Evolutionary conservation across 768 basidiomycete species (phyloP).

Genomic region (Suillus variegatus): DNA sequence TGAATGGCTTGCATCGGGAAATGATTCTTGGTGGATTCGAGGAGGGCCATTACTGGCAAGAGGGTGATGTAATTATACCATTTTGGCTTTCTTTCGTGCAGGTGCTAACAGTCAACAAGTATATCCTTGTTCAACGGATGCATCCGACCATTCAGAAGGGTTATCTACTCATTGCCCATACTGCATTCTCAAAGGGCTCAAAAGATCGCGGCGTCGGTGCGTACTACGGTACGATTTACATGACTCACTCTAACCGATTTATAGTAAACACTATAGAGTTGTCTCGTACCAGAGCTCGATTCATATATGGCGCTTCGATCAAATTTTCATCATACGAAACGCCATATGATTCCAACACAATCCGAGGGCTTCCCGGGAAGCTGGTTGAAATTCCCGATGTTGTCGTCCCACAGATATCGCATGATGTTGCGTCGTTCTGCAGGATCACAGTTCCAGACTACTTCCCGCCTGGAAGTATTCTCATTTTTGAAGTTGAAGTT

Average conservation of each 20-base stretch:
- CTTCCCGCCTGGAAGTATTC: slow-evolving; percentile 95
- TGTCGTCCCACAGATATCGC: slow-evolving; percentile 59
- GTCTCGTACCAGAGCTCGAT: slow-evolving; percentile 74
- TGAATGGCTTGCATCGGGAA: slow-evolving; percentile 89
- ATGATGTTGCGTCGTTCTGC: slow-evolving; percentile 66
- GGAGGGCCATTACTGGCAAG: slow-evolving; percentile 97
- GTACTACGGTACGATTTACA: slow-evolving; percentile 21
- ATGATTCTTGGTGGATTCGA: slow-evolving; percentile 86
- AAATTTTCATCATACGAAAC: slow-evolving; percentile 64
- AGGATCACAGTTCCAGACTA: slow-evolving; percentile 82
- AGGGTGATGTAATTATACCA: slow-evolving; percentile 75
- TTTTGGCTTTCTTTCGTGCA: slow-evolving; percentile 4
- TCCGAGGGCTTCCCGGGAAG: slow-evolving; percentile 73
- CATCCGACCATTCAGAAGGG: slow-evolving; percentile 90
- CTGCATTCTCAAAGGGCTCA: slow-evolving; percentile 82
- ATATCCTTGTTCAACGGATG: slow-evolving; percentile 90
- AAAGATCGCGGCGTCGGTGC: slow-evolving; percentile 81
- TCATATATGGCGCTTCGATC: slow-evolving; percentile 78
- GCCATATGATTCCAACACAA: slow-evolving; percentile 46
- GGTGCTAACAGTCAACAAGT: slow-evolving; percentile 47
- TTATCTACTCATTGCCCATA: slow-evolving; percentile 89
- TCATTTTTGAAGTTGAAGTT: slow-evolving; percentile 88
- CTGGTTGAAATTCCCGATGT: slow-evolving; percentile 66
- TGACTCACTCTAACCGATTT: neutral
- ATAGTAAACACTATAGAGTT: slow-evolving; percentile 85